Percentiles rank a stretch among this genome's conserved stretches.
These are phyloP conservation scores for Leptomonas pyrrhocoris DNA, from an alignment of 208 protist species.

Conservation along the genomic window DNA sequence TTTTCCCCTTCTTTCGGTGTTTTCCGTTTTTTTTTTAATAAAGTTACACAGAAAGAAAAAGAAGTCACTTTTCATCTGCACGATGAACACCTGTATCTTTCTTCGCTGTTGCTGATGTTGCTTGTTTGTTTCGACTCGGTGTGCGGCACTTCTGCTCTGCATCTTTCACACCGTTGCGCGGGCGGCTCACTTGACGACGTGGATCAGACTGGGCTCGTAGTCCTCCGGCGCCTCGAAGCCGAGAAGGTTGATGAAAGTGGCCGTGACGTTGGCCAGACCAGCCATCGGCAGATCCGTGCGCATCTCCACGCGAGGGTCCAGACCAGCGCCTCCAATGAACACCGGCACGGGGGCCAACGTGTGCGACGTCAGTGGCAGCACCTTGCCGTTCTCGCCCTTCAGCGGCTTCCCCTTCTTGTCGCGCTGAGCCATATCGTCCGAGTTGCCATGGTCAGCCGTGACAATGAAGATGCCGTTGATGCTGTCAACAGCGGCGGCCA, in stretches of 20 bases:
- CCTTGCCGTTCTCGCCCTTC: conserved; percentile 63
- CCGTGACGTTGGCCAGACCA: conserved; percentile 93
- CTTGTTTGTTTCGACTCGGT: background rate
- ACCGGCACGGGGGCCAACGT: conserved; percentile 93
- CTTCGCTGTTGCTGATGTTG: background rate
- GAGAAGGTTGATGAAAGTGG: conserved; percentile 94
- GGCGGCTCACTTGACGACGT: conserved; percentile 32
- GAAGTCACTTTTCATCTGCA: too few relatives aligned
- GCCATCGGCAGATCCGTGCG: conserved; percentile 83
- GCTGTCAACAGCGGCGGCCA: conserved; percentile 86
- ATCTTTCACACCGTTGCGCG: background rate
- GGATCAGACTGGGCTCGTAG: conserved; percentile 89
- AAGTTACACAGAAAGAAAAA: too few relatives aligned
- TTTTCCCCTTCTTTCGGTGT: background rate
- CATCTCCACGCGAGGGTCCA: conserved; percentile 84
- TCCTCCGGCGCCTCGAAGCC: conserved; percentile 89
- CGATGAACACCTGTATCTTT: background rate
- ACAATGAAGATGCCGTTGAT: conserved; percentile 90
- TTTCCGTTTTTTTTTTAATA: too few relatives aligned
- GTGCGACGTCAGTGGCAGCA: conserved; percentile 92
- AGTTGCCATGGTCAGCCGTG: conserved; percentile 96
- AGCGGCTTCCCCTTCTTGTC: conserved; percentile 93
- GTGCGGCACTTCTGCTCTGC: background rate
- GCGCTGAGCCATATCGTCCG: conserved; percentile 94
- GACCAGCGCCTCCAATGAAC: conserved; percentile 87